Conservation (phyloP, 805 yeast genomes). For the Saccharomycopsis fodiens region DNA sequence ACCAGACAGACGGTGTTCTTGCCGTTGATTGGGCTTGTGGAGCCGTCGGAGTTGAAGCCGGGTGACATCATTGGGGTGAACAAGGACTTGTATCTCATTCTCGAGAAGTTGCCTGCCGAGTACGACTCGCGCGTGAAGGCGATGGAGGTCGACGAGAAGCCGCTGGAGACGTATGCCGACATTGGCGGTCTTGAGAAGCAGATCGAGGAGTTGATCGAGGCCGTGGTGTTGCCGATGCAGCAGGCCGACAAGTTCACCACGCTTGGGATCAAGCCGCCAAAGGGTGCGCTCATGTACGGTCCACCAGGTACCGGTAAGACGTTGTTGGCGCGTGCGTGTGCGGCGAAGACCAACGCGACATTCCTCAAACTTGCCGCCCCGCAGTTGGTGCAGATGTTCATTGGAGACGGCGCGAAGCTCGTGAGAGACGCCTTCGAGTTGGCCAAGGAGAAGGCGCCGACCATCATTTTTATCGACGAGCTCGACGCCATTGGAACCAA, state of each 20-base stretch:
- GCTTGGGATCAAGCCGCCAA: constrained; percentile 95
- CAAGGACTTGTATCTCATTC: constrained; percentile 87
- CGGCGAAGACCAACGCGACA: constrained; percentile 97
- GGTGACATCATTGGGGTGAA: constrained; percentile 97
- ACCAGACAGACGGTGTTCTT: constrained; percentile 95
- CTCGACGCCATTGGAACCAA: constrained; percentile 98
- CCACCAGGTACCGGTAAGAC: constrained; percentile 99
- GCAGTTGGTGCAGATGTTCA: constrained; percentile 95
- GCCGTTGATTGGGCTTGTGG: constrained; percentile 94
- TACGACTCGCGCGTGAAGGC: constrained; percentile 97
- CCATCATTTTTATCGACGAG: constrained; percentile 96
- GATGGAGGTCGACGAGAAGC: constrained; percentile 99
- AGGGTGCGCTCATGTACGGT: constrained; percentile 97
- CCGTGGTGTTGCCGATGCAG: constrained; percentile 96
- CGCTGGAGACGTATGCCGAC: constrained; percentile 93
- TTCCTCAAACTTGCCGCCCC: constrained; percentile 96
- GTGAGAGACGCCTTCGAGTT: constrained; percentile 96
- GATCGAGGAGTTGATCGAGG: constrained; percentile 96
- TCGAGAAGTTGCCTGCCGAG: constrained; percentile 94
- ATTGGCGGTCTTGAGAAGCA: constrained; percentile 98
- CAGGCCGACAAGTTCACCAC: constrained; percentile 94
- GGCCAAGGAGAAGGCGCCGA: constrained; percentile 97
- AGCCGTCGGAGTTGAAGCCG: constrained; percentile 87
- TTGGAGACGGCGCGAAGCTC: constrained; percentile 97
- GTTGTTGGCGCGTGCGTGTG: constrained; percentile 94